phyloP scores from a whole-genome alignment of 1,284 basidiomycete species.

The Leccinum fallax region DNA sequence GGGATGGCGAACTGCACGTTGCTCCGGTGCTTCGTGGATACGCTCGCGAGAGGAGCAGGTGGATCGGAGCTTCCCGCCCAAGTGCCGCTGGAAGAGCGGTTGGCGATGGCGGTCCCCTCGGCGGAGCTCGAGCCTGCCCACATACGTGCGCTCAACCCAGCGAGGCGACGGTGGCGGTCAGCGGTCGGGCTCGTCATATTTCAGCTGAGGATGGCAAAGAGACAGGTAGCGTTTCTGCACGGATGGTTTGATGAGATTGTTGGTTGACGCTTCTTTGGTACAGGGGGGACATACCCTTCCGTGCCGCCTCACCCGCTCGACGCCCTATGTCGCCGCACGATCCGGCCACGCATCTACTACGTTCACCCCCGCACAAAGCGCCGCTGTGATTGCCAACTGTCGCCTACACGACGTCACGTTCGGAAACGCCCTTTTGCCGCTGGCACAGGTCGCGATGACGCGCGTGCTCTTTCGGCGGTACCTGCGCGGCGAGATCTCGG shows the following conservation, averaged over 20 bases:
- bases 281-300: slow-evolving; percentile 64
- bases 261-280: not conserved
- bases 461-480: slow-evolving; percentile 53
- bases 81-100: slow-evolving; percentile 38
- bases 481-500: slow-evolving; percentile 44
- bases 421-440: slow-evolving; percentile 50
- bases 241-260: not conserved
- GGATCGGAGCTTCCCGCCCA: slow-evolving; percentile 14
- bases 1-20: not conserved
- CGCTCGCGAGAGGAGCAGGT: slow-evolving; percentile 33
- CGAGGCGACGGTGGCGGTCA: slow-evolving; percentile 48
- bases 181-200: slow-evolving; percentile 47
- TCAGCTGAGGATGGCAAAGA: slow-evolving; percentile 28
- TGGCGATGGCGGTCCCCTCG: slow-evolving; percentile 43
- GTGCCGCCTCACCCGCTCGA: slow-evolving; percentile 39
- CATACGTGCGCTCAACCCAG: slow-evolving; percentile 31
- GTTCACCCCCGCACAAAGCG: slow-evolving; percentile 34
- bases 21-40: not conserved
- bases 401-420: slow-evolving; percentile 48
- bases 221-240: not conserved
- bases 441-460: slow-evolving; percentile 57
- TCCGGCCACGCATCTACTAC: slow-evolving; percentile 29
- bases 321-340: slow-evolving; percentile 40
- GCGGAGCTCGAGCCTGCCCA: slow-evolving; percentile 40
- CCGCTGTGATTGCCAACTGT: slow-evolving; percentile 40